Conservation (phyloP, 345 rosid genomes). For the Punica granatum region DNA sequence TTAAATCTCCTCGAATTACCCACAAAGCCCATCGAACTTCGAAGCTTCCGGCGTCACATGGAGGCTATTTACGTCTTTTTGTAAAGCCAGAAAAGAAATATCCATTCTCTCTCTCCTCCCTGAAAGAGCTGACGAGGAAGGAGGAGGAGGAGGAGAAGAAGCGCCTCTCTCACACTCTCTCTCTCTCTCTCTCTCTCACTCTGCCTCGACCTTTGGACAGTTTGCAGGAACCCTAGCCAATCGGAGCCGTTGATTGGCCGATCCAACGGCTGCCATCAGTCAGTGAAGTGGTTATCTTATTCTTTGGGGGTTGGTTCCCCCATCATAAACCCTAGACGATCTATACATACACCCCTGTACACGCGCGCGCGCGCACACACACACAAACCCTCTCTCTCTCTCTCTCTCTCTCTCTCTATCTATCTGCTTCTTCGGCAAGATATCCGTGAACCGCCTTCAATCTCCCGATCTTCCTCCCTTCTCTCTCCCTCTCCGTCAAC, state of each 20-base stretch:
- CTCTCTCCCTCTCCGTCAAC: background rate
- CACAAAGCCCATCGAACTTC: background rate
- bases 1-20: slow-evolving; percentile 1
- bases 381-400: background rate
- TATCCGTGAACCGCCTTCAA: slow-evolving; percentile 25
- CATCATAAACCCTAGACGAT: slow-evolving; percentile 60
- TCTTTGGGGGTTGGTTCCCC: slow-evolving; percentile 12
- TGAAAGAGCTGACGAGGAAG: background rate
- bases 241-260: slow-evolving; percentile 20
- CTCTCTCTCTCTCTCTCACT: slow-evolving; percentile 1
- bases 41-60: background rate
- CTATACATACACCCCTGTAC: background rate
- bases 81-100: background rate
- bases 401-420: background rate
- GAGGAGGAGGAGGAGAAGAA: too few relatives aligned
- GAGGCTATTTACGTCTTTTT: slow-evolving; percentile 1
- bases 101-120: background rate
- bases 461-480: slow-evolving; percentile 14
- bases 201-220: background rate
- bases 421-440: slow-evolving; percentile 14
- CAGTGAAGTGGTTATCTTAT: slow-evolving; percentile 4
- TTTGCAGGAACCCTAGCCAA: slow-evolving; percentile 15
- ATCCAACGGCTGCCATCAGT: slow-evolving; percentile 30
- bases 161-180: too few relatives aligned
- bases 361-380: slow-evolving; percentile 15